These are phyloP conservation scores for Zelopaecilomyces penicillatus DNA, from an alignment of 2,329 filamentous ascomycete species.

Conservation along the genomic window DNA sequence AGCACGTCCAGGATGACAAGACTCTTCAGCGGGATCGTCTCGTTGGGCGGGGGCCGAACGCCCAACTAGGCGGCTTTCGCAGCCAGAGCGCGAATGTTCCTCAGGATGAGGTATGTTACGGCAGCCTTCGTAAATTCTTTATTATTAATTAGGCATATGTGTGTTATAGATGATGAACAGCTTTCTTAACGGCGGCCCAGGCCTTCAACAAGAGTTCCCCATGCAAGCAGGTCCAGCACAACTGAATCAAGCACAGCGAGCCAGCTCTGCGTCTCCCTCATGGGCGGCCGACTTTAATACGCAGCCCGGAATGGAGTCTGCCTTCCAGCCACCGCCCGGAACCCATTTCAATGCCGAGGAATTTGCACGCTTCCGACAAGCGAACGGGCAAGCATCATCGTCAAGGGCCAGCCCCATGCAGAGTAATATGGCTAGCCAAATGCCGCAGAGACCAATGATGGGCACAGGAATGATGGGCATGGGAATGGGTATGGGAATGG, in stretches of 20 bases:
- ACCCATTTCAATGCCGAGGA: constrained; percentile 71
- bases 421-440: constrained; percentile 37
- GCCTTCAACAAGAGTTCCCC: constrained; percentile 45
- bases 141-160: constrained; percentile 21
- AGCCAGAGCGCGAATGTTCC: constrained; percentile 59
- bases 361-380: constrained; percentile 78
- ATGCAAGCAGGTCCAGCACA: constrained; percentile 38
- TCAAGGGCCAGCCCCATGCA: constrained; percentile 53
- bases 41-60: constrained; percentile 63
- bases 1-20: constrained; percentile 94
- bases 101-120: constrained; percentile 59
- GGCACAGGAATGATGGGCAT: constrained; percentile 45
- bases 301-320: constrained; percentile 63
- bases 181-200: constrained; percentile 74
- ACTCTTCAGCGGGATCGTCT: constrained; percentile 86
- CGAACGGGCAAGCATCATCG: constrained; percentile 47
- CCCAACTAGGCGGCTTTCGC: constrained; percentile 67
- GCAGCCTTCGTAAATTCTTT: constrained; percentile 5
- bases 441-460: constrained; percentile 53
- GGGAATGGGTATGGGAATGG: constrained; percentile 40
- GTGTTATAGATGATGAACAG: constrained; percentile 74
- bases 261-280: constrained; percentile 44
- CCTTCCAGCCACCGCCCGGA: constrained; percentile 50
- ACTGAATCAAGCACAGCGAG: constrained; percentile 42
- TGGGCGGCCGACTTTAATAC: constrained; percentile 46